Percentiles rank a stretch among this genome's conserved stretches.
Evolutionary conservation across 2,329 filamentous ascomycete species (phyloP).

Genomic region (Volutella citrinella): DNA sequence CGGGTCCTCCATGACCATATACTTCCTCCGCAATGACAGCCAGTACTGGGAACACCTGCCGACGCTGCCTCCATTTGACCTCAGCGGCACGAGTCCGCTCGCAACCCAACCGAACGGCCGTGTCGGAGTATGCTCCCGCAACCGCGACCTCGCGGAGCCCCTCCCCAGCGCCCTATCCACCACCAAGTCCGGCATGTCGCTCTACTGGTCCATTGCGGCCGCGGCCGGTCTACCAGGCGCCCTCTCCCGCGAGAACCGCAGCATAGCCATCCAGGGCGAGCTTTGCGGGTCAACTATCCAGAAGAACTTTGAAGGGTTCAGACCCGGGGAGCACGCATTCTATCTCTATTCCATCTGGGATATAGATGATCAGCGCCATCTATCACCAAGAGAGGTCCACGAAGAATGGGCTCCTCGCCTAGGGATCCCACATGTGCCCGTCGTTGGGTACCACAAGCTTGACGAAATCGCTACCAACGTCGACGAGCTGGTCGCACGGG

Average conservation of each 20-base stretch:
- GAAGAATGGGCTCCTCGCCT: conserved; percentile 22
- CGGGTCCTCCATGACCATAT: conserved; percentile 35
- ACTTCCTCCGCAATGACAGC: conserved; percentile 29
- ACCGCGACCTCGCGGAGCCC: conserved; percentile 15
- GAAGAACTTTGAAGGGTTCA: conserved; percentile 21
- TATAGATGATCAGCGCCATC: conserved; percentile 25
- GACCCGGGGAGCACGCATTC: conserved; percentile 23
- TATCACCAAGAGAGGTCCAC: conserved; percentile 26
- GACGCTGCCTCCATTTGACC: neutral
- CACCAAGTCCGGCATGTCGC: conserved; percentile 6
- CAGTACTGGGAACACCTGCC: conserved; percentile 16
- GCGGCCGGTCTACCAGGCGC: conserved; percentile 10
- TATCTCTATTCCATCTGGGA: conserved; percentile 33
- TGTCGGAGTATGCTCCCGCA: conserved; percentile 21
- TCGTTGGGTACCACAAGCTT: conserved; percentile 17
- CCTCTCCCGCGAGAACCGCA: conserved; percentile 11
- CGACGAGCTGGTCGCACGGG: conserved; percentile 16
- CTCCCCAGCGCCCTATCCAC: neutral
- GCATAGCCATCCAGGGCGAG: conserved; percentile 22
- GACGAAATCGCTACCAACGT: conserved; percentile 10
- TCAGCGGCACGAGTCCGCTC: neutral
- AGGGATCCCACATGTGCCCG: conserved; percentile 31
- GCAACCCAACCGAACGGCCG: conserved; percentile 1
- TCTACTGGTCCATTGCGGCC: conserved; percentile 16
- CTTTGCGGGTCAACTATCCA: conserved; percentile 22